Percentiles rank a stretch among this genome's conserved stretches.
These are phyloP conservation scores for Gracilariopsis chorda DNA, from an alignment of 23 red algal species.

Conservation along the genomic window DNA sequence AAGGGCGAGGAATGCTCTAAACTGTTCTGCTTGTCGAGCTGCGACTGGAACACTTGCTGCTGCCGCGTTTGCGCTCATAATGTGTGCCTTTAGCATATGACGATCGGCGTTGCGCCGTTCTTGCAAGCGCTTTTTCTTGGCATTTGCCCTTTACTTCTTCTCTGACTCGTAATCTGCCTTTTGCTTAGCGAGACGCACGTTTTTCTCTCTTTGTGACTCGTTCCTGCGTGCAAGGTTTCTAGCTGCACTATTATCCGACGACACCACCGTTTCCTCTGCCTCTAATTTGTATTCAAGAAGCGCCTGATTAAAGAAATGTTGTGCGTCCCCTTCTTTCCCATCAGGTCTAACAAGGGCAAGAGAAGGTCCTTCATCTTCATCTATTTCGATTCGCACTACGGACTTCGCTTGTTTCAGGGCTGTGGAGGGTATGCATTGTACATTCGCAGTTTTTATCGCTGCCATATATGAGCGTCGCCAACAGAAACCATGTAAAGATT, in stretches of 20 bases:
- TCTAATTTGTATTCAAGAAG: constrained; percentile 25
- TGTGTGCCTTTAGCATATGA: background rate
- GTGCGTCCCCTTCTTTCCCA: background rate
- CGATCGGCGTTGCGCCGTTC: background rate
- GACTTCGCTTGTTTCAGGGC: background rate
- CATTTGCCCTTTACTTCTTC: background rate
- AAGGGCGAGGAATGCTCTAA: no score
- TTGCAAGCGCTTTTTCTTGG: background rate
- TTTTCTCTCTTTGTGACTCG: background rate
- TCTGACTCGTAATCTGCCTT: background rate
- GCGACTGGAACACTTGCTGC: background rate
- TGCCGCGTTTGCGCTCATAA: background rate
- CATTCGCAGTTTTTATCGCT: background rate
- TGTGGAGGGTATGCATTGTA: background rate
- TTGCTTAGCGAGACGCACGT: background rate
- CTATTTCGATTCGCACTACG: background rate
- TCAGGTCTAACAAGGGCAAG: background rate
- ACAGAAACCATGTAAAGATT: background rate
- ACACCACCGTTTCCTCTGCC: background rate
- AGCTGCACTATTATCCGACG: background rate
- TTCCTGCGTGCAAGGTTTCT: background rate
- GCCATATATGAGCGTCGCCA: constrained; percentile 20
- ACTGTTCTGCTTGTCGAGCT: background rate
- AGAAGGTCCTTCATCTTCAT: background rate
- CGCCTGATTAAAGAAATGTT: background rate